These are phyloP conservation scores for Papilionanthe hybrid DNA, from an alignment of 116 monocot genomes.

Conservation along the genomic window DNA sequence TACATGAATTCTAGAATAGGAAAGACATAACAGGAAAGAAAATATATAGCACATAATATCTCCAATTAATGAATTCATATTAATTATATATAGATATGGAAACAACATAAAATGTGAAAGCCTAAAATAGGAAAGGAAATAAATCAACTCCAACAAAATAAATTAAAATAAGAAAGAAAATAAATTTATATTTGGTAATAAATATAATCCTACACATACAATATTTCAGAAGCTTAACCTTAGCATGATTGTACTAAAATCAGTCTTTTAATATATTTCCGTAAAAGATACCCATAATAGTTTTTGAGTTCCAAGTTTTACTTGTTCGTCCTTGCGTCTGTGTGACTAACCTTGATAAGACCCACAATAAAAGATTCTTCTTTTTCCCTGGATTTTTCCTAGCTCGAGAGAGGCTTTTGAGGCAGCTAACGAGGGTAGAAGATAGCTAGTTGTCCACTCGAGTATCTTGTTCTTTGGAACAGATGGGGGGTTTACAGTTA, in stretches of 20 bases:
- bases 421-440: slow-evolving; percentile 74
- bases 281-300: background rate
- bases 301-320: background rate
- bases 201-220: background rate
- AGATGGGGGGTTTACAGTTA: slow-evolving; percentile 69
- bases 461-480: slow-evolving; percentile 44
- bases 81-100: no score
- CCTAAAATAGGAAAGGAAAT: no score
- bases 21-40: no score
- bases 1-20: no score
- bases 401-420: slow-evolving; percentile 77
- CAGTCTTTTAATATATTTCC: background rate
- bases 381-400: slow-evolving; percentile 72
- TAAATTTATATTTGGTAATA: no score
- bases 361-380: slow-evolving; percentile 93
- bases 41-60: no score
- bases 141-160: no score
- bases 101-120: no score
- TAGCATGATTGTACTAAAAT: background rate
- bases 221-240: background rate
- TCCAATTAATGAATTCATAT: no score
- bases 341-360: slow-evolving; percentile 61
- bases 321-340: background rate
- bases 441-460: slow-evolving; percentile 72
- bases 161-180: no score